Conservation (phyloP, 1,139 yeast genomes). For the Sugiyamaella sp. region DNA sequence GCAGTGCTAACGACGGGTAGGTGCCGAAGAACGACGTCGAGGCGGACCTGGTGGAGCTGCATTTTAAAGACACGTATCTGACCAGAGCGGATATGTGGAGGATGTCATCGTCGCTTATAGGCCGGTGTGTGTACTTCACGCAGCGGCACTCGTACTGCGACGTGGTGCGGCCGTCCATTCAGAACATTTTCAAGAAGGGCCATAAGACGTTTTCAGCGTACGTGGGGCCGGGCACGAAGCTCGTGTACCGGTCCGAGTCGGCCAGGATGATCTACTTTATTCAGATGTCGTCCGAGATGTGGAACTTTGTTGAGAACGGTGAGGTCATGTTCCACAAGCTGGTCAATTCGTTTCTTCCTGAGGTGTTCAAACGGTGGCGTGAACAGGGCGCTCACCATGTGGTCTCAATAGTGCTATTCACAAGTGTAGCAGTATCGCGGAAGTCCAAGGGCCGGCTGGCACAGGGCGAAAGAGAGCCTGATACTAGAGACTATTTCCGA, state of each 20-base stretch:
- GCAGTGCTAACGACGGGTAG: conserved; percentile 10
- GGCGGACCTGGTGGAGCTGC: conserved; percentile 81
- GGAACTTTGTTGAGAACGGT: conserved; percentile 97
- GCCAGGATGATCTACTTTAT: conserved; percentile 81
- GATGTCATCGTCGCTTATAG: conserved; percentile 62
- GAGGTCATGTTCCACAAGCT: conserved; percentile 92
- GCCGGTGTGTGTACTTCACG: conserved; percentile 65
- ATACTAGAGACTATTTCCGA: conserved; percentile 78
- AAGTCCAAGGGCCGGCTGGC: conserved; percentile 28
- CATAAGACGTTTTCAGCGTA: conserved; percentile 55
- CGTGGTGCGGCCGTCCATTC: conserved; percentile 64
- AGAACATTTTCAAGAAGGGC: conserved; percentile 72
- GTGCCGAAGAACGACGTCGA: conserved; percentile 52
- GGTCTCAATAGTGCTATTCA: conserved; percentile 84
- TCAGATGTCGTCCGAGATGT: conserved; percentile 93
- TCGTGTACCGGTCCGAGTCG: conserved; percentile 88
- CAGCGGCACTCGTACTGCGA: conserved; percentile 69
- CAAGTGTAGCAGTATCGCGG: conserved; percentile 70
- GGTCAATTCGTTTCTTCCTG: conserved; percentile 87
- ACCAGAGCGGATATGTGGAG: conserved; percentile 96
- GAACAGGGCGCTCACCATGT: conserved; percentile 85
- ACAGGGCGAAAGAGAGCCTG: conserved; percentile 73
- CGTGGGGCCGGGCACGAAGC: conserved; percentile 71
- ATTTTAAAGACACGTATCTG: conserved; percentile 76
- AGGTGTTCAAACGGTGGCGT: conserved; percentile 86